Conservation (phyloP, 2,329 filamentous ascomycete genomes). For the Pleurostoma richardsiae region DNA sequence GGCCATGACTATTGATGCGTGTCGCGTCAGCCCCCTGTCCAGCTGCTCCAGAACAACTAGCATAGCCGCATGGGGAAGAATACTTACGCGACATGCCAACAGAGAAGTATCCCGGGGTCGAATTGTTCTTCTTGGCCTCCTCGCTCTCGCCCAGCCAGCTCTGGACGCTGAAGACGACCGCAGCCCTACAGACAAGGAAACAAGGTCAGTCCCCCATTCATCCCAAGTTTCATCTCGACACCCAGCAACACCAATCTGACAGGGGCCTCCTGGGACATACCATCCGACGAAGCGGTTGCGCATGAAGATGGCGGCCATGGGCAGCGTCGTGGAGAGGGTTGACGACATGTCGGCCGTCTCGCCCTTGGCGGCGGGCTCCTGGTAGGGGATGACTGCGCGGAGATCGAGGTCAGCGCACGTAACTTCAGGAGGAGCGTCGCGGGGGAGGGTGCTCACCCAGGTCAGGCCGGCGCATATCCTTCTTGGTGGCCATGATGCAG, state of each 20-base stretch:
- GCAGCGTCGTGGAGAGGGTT: conserved; percentile 71
- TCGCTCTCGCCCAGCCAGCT: conserved; percentile 73
- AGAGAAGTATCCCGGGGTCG: conserved; percentile 54
- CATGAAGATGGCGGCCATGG: conserved; percentile 95
- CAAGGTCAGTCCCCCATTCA: conserved; percentile 2
- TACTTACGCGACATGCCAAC: conserved; percentile 28
- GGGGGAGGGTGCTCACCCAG: conserved; percentile 27
- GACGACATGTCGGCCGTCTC: conserved; percentile 66
- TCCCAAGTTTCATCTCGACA: not conserved
- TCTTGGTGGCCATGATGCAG: conserved; percentile 29
- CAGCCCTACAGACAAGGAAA: conserved; percentile 44
- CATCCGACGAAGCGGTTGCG: conserved; percentile 76
- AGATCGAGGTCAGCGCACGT: not conserved
- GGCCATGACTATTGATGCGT: conserved; percentile 15
- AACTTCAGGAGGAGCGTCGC: not conserved
- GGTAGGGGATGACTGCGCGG: conserved; percentile 75
- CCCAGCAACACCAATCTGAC: not conserved
- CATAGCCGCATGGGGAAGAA: not conserved
- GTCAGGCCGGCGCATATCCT: conserved; percentile 37
- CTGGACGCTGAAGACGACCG: conserved; percentile 70
- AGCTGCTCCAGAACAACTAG: not conserved
- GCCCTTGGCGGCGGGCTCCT: conserved; percentile 64
- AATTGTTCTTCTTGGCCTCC: conserved; percentile 56
- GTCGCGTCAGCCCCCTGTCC: not conserved
- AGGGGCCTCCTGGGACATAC: conserved; percentile 28